These are phyloP conservation scores for Sutorius eximius DNA, from an alignment of 1,284 basidiomycete species.

Conservation along the genomic window DNA sequence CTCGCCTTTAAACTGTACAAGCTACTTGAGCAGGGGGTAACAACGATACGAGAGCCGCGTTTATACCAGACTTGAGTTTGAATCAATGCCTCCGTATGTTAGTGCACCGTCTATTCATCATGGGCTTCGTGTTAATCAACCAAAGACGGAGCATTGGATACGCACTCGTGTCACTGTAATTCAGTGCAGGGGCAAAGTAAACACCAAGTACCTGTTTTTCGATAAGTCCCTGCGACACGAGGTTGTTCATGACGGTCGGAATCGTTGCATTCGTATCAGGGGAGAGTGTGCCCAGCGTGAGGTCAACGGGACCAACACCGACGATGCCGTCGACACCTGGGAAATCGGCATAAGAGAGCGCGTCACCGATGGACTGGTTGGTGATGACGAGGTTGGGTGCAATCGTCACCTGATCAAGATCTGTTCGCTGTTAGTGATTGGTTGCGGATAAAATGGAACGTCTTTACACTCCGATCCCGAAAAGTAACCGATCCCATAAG, in stretches of 20 bases:
- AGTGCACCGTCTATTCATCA: constrained; percentile 26
- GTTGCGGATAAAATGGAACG: not conserved
- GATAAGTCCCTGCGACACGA: constrained; percentile 21
- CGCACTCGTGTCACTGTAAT: constrained; percentile 22
- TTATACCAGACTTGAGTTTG: constrained; percentile 21
- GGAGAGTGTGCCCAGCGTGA: constrained; percentile 18
- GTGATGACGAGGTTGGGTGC: constrained; percentile 18
- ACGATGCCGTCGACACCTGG: constrained; percentile 25
- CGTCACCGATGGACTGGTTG: constrained; percentile 30
- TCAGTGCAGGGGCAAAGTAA: constrained; percentile 26
- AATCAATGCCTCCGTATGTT: constrained; percentile 28
- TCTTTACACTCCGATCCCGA: constrained; percentile 27
- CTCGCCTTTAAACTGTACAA: constrained; percentile 19
- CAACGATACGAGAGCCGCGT: not conserved
- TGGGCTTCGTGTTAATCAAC: not conserved
- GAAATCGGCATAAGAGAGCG: constrained; percentile 14
- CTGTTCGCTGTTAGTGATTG: constrained; percentile 8
- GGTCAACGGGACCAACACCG: constrained; percentile 27
- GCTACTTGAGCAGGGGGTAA: not conserved
- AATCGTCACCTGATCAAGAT: constrained; percentile 24
- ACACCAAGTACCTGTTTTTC: constrained; percentile 21
- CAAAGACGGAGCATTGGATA: not conserved
- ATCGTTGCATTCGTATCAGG: constrained; percentile 5
- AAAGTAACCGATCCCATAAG: constrained; percentile 25
- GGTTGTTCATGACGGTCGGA: constrained; percentile 31